Evolutionary conservation across 495 filamentous ascomycete species (phyloP), one percentile per base, ranked within the genome.

Genomic region (Friedmanniomyces simplex): DNA sequence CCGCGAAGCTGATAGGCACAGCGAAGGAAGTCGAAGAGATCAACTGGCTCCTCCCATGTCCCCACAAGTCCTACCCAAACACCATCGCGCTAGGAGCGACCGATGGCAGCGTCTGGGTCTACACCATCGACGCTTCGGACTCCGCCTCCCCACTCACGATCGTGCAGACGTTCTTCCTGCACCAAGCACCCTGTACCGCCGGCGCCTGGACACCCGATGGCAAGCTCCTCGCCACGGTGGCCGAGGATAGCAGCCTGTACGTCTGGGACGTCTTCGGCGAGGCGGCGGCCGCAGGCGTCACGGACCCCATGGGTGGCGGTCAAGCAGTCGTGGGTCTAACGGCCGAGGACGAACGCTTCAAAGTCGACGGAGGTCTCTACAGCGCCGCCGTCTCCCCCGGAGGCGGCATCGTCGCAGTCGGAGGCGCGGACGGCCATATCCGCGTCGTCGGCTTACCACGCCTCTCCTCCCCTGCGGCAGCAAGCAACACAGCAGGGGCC

Each of bases 41-140:
- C 59, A 94, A 94, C 75, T 99, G 91, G 89, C 71, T 97, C 6
- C 69, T 77, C 0, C 75, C 88, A 0, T 95, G 87, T 67, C 91
- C 91, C 1, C 77, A 79, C 20, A 69, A 77, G 18, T 70, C 74
- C 10, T 79, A 85, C 66, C 79, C 82, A 24, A 94, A 96, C 69
- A 82, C 86, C n/a, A 66, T 99, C 60, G 94, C 94, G 0, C 70
- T 97, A 21, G 94, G 94, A 37, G 89, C 89, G 39, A 86, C 78
- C n/a, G 91, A 99, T 68, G 94, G 94, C 16, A 87, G 82, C 48
- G 88, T 95, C 6, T 99, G 94, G 94, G 85, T 99, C 6, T 93
- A 96, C 72, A 83, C 80, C 7, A 77, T 97, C 66, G 85, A 94
- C 63, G 69, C 78, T 20, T 72, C 74, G 10, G 82, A 87, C 61